phyloP scores from a whole-genome alignment of 192 early-diverging fungal species.

The Coemansia sp. region DNA sequence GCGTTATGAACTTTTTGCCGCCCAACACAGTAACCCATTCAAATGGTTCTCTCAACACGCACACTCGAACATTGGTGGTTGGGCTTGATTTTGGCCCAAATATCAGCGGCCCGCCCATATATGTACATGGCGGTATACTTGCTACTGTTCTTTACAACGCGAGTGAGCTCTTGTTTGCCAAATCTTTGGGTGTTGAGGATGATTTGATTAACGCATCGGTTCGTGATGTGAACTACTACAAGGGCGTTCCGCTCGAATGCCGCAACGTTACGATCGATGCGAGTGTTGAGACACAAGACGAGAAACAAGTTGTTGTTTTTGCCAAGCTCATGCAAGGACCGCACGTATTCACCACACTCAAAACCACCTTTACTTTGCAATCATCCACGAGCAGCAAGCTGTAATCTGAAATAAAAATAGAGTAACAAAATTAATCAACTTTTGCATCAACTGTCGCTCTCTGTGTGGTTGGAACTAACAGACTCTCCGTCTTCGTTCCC shows the following conservation, averaged over 20 bases:
- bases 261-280: conserved; percentile 18
- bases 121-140: conserved; percentile 38
- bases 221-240: conserved; percentile 25
- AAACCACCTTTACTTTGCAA: conserved; percentile 24
- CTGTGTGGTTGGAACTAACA: conserved; percentile 2
- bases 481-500: conserved; percentile 12
- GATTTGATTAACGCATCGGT: neutral
- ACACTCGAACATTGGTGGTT: neutral
- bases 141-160: conserved; percentile 32
- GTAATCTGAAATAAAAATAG: conserved; percentile 2
- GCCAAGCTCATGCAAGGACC: conserved; percentile 12
- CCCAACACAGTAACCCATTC: conserved; percentile 8
- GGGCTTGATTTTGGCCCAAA: conserved; percentile 17
- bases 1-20: conserved; percentile 30
- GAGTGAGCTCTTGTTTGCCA: conserved; percentile 14
- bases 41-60: conserved; percentile 4
- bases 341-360: conserved; percentile 18
- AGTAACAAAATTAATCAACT: neutral
- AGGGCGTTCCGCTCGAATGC: conserved; percentile 17
- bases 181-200: neutral
- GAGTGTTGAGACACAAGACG: neutral
- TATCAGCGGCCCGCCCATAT: conserved; percentile 20
- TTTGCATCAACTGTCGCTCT: neutral
- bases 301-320: conserved; percentile 2
- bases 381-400: conserved; percentile 17